These are phyloP conservation scores for Trametes coccinea DNA, from an alignment of 768 basidiomycete genomes.

Conservation along the genomic window DNA sequence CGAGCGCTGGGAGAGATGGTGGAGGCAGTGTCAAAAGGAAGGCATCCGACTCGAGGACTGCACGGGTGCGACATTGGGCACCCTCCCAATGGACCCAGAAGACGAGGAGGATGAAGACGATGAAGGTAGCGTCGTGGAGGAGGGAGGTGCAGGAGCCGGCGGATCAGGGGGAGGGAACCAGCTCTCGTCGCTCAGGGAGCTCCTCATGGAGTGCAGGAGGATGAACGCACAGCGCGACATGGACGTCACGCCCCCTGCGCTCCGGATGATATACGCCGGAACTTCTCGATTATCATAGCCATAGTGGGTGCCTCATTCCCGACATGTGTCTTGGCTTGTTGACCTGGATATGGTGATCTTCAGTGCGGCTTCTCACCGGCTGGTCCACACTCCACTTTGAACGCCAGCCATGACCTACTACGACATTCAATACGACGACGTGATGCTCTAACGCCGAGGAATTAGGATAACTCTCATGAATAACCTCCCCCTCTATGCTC, in stretches of 20 bases:
- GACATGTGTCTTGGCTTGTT: not conserved
- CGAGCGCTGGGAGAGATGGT: slow-evolving; percentile 72
- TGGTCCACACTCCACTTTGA: not conserved
- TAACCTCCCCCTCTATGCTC: slow-evolving; percentile 1
- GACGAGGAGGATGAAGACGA: slow-evolving; percentile 37
- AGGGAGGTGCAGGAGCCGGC: slow-evolving; percentile 24
- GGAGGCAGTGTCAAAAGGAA: slow-evolving; percentile 48
- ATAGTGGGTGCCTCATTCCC: slow-evolving; percentile 7
- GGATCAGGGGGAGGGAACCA: slow-evolving; percentile 20
- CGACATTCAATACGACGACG: slow-evolving; percentile 1
- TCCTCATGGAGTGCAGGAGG: slow-evolving; percentile 57
- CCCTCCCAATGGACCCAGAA: slow-evolving; percentile 34
- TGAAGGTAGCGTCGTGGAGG: slow-evolving; percentile 29
- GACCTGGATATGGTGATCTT: not conserved
- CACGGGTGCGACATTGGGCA: slow-evolving; percentile 64
- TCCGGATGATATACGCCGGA: slow-evolving; percentile 19
- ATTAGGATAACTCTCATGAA: not conserved
- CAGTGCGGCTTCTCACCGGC: not conserved
- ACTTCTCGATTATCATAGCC: slow-evolving; percentile 14
- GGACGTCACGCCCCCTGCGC: slow-evolving; percentile 15
- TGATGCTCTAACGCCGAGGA: slow-evolving; percentile 1
- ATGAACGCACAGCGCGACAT: slow-evolving; percentile 33
- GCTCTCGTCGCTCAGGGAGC: slow-evolving; percentile 49
- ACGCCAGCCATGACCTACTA: slow-evolving; percentile 1
- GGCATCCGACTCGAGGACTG: slow-evolving; percentile 73